These are phyloP conservation scores for Cladosporium sp. DNA, from an alignment of 2,329 filamentous ascomycete species.

Conservation along the genomic window DNA sequence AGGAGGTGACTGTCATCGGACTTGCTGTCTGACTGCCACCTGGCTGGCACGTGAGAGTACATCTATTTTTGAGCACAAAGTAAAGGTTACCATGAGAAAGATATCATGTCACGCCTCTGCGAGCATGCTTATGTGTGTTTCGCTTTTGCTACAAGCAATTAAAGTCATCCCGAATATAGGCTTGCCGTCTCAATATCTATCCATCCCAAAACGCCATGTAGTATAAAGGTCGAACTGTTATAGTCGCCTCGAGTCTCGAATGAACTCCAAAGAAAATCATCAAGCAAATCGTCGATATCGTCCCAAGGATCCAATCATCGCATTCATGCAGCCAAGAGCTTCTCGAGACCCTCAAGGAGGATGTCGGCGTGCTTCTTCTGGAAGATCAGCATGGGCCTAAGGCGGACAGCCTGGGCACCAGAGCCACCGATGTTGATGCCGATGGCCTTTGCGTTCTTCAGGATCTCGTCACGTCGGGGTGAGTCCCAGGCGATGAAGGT, in stretches of 20 bases:
- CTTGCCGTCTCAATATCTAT: background rate
- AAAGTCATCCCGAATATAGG: background rate
- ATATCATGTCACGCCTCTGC: background rate
- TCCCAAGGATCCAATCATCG: background rate
- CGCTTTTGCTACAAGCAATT: background rate
- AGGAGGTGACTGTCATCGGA: background rate
- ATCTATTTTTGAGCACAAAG: background rate
- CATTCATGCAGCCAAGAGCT: conserved; percentile 34
- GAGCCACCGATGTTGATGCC: conserved; percentile 88
- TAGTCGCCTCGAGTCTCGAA: background rate
- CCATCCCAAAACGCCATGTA: conserved; percentile 15
- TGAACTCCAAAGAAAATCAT: background rate
- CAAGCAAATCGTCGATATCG: conserved; percentile 8
- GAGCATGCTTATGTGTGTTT: background rate
- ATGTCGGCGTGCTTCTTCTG: conserved; percentile 89
- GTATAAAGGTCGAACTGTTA: background rate
- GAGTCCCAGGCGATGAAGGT: conserved; percentile 94
- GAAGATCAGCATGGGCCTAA: conserved; percentile 90
- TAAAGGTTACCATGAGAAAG: background rate
- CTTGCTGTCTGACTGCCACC: conserved; percentile 3
- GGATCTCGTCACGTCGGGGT: conserved; percentile 74
- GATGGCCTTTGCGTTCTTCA: conserved; percentile 73
- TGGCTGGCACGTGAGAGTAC: background rate
- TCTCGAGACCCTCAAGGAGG: conserved; percentile 57
- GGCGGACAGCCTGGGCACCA: conserved; percentile 71